Percentiles rank a stretch among this genome's conserved stretches.
Evolutionary conservation across 345 rosid genomes (phyloP).

Genomic region (Triadica sebifera): DNA sequence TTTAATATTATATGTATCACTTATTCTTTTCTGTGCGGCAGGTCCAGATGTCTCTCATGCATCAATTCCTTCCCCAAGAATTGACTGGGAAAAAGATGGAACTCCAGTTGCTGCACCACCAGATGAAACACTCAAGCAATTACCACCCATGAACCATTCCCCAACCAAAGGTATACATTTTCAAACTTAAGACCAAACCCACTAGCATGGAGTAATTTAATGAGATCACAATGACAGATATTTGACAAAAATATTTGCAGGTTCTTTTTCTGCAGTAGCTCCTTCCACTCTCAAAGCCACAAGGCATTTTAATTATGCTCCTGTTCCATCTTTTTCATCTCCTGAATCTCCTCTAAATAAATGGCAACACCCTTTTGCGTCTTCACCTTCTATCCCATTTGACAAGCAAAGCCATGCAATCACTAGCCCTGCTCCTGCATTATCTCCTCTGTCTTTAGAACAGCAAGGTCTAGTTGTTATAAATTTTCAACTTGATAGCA

Average conservation of each 20-base stretch:
- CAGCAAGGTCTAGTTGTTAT: constrained; percentile 38
- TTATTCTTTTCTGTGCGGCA: constrained; percentile 30
- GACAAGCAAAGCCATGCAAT: constrained; percentile 36
- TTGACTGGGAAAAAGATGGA: constrained; percentile 32
- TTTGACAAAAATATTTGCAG: constrained; percentile 13
- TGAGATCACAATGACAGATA: background rate
- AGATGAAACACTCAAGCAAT: constrained; percentile 37
- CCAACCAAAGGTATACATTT: constrained; percentile 46
- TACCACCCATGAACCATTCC: constrained; percentile 34
- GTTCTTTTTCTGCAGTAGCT: constrained; percentile 38
- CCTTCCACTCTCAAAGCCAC: constrained; percentile 32
- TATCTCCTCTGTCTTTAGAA: constrained; percentile 45
- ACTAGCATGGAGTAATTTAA: background rate
- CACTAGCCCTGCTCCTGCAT: constrained; percentile 41
- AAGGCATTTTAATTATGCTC: constrained; percentile 24
- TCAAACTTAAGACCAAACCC: background rate
- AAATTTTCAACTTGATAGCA: background rate
- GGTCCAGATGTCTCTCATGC: constrained; percentile 45
- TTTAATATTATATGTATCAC: constrained; percentile 6
- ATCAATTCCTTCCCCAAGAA: constrained; percentile 42
- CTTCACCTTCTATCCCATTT: constrained; percentile 45
- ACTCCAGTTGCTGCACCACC: constrained; percentile 62
- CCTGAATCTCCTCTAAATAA: constrained; percentile 26
- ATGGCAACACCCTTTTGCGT: constrained; percentile 30
- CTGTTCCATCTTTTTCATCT: constrained; percentile 32